Evolutionary conservation across 768 basidiomycete genomes (phyloP), one percentile per base, ranked within the genome.

Genomic region (Boletus rex-veris): DNA sequence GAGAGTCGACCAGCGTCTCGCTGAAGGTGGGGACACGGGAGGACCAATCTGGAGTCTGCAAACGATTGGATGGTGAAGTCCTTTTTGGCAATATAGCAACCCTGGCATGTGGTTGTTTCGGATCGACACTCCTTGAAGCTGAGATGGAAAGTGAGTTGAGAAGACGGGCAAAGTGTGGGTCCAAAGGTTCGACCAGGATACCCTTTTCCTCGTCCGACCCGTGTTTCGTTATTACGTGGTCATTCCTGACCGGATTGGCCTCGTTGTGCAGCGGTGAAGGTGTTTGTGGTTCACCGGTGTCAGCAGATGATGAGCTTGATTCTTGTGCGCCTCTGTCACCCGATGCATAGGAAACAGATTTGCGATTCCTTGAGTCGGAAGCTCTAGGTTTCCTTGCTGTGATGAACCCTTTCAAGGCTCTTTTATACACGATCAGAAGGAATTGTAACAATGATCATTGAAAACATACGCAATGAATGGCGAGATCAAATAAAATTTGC

Each of bases 401-500:
- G 50, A 90, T 82, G 60, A 88, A 88, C 7, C 77, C 74, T 68
- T 86, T 90, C 64, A 91, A 53, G 24, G 56, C 55, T 18, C 70
- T 71, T 39, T 52, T 5, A 12, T 31, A 2, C 28, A 26, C 26
- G 33, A 44, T 63, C 42, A 59, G 53, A 44, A 45, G 28, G 9
- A 45, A 30, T 50, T 26, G 10, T 24, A 30, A 36, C 6, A 16
- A 57, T 31, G 21, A 33, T 30, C n/a, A 38, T 45, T 46, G 47
- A 49, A 50, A 24, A 72, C 81, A 51, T 73, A 92, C 90, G 75
- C 79, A 60, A 99, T 92, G 74, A 98, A 97, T 5, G 96, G 95
- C 1, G 92, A 84, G 36, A 98, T 93, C 64, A 98, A 77, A 74
- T 97, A 99, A 71, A 97, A 98, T 69, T 90, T 93, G 39, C 89